phyloP scores from a whole-genome alignment of 164 flowering plant species.

The Berberis thunbergii region DNA sequence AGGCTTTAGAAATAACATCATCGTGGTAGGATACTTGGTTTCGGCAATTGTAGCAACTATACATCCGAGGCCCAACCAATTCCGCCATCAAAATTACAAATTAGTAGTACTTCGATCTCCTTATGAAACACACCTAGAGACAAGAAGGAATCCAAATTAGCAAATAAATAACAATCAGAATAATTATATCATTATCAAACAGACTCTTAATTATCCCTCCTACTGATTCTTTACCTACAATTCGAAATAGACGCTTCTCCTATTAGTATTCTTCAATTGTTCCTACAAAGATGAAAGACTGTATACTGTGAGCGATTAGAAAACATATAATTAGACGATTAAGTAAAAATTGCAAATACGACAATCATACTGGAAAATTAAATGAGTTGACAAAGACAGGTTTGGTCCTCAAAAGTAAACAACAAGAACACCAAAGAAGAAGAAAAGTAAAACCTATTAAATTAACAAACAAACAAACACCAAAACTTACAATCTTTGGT shows the following conservation, averaged over 20 bases:
- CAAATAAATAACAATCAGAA: background rate
- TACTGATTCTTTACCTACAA: background rate
- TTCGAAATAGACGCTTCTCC: background rate
- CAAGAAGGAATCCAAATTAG: background rate
- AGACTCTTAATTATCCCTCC: background rate
- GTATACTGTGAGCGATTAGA: background rate
- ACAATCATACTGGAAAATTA: background rate
- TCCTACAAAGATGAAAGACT: background rate
- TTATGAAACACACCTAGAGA: background rate
- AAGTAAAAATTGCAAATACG: background rate
- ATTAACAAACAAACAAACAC: background rate
- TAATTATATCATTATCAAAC: background rate
- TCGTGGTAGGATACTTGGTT: slow-evolving; percentile 71
- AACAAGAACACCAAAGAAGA: background rate
- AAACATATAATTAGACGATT: background rate
- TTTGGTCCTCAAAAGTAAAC: slow-evolving; percentile 2
- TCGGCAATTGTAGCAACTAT: slow-evolving; percentile 65
- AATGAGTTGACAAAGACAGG: slow-evolving; percentile 1
- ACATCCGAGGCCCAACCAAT: slow-evolving; percentile 47
- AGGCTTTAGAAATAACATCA: slow-evolving; percentile 62
- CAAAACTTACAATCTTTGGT: background rate
- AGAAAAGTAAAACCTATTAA: background rate
- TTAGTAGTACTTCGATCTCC: background rate
- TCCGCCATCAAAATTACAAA: slow-evolving; percentile 37
- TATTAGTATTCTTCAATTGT: background rate